These are phyloP conservation scores for Floccularia luteovirens DNA, from an alignment of 768 basidiomycete genomes.

Conservation along the genomic window DNA sequence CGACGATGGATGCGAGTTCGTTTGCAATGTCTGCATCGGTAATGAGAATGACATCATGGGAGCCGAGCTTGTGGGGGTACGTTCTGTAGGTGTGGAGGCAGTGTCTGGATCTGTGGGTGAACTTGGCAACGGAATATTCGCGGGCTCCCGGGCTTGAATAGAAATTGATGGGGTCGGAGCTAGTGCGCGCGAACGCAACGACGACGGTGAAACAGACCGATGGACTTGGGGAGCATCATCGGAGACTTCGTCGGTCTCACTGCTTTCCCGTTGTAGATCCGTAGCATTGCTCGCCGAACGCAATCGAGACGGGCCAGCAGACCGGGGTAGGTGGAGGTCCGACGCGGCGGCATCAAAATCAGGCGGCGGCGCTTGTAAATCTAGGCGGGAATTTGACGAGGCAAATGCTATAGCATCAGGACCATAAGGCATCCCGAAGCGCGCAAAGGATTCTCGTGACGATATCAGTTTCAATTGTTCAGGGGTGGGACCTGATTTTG, in stretches of 20 bases:
- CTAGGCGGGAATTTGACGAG: slow-evolving; percentile 36
- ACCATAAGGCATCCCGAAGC: slow-evolving; percentile 75
- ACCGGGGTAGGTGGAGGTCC: slow-evolving; percentile 7
- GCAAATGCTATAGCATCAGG: slow-evolving; percentile 63
- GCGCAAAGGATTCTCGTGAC: slow-evolving; percentile 54
- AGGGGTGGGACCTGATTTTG: slow-evolving; percentile 53
- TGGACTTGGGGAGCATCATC: too few relatives aligned
- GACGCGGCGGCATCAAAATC: slow-evolving; percentile 34
- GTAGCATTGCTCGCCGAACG: slow-evolving; percentile 16
- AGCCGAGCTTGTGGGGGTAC: neutral
- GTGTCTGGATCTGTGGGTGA: too few relatives aligned
- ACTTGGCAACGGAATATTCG: too few relatives aligned
- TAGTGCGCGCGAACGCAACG: too few relatives aligned
- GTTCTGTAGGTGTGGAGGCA: too few relatives aligned
- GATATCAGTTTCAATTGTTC: slow-evolving; percentile 64
- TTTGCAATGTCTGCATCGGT: slow-evolving; percentile 7
- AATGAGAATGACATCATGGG: neutral
- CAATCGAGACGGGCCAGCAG: slow-evolving; percentile 18
- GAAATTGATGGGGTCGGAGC: too few relatives aligned
- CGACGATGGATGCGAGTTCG: slow-evolving; percentile 10
- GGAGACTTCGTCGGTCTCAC: too few relatives aligned
- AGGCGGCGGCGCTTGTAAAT: slow-evolving; percentile 41
- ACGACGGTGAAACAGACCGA: too few relatives aligned
- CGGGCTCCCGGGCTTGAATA: too few relatives aligned
- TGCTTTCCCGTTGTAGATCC: slow-evolving; percentile 6